phyloP scores from a whole-genome alignment of 1,284 basidiomycete genomes.

The Neolentinus lepideus region DNA sequence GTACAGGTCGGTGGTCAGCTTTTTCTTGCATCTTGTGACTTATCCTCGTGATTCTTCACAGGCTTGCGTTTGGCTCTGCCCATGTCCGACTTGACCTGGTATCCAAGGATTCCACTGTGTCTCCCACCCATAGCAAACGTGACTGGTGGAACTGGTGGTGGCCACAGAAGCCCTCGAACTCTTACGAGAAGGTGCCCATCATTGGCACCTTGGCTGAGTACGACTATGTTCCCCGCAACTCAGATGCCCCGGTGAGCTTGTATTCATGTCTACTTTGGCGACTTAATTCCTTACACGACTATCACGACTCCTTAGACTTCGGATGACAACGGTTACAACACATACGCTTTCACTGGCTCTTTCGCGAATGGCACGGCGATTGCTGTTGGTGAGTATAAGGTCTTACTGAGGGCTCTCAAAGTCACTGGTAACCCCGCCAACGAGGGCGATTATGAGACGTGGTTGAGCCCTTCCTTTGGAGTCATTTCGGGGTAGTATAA shows the following conservation, averaged over 20 bases:
- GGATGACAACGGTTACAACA: constrained; percentile 28
- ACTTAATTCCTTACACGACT: constrained; percentile 9
- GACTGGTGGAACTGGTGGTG: constrained; percentile 5
- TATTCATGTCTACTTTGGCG: not conserved
- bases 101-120: constrained; percentile 19
- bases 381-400: constrained; percentile 51
- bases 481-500: constrained; percentile 8
- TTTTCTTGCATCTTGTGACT: not conserved
- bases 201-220: constrained; percentile 31
- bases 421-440: constrained; percentile 47
- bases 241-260: constrained; percentile 25
- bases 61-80: constrained; percentile 50
- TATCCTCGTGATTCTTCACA: constrained; percentile 7
- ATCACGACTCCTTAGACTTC: constrained; percentile 13
- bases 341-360: constrained; percentile 25
- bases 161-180: constrained; percentile 10
- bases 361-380: constrained; percentile 56
- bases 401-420: constrained; percentile 52
- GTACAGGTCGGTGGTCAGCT: constrained; percentile 24
- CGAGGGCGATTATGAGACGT: constrained; percentile 55
- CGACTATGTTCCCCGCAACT: constrained; percentile 29
- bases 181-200: constrained; percentile 24
- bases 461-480: constrained; percentile 31
- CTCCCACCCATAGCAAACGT: constrained; percentile 21
- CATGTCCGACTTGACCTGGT: constrained; percentile 38